A percentile compares a stretch with the other conserved stretches of the same genome.
Conservation (phyloP, 805 yeast genomes). For the Komagataella mondaviorum region DNA sequence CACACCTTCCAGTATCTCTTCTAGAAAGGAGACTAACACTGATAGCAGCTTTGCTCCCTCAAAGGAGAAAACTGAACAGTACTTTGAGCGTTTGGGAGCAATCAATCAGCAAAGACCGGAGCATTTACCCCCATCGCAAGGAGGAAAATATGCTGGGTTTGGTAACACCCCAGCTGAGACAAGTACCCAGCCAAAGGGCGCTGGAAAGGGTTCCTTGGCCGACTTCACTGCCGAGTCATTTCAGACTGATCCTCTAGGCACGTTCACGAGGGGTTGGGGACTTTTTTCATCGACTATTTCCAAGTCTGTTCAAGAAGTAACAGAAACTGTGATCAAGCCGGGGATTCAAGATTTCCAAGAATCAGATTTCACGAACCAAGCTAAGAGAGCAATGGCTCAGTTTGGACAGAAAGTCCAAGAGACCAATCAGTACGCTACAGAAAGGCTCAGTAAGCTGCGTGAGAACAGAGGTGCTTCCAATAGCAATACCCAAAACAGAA, state of each 20-base stretch:
- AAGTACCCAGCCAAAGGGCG: conserved; percentile 6
- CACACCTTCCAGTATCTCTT: conserved; percentile 2
- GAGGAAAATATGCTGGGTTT: conserved; percentile 87
- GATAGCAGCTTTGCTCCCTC: not conserved
- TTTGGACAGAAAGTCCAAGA: conserved; percentile 92
- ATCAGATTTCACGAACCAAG: conserved; percentile 69
- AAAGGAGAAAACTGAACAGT: conserved; percentile 61
- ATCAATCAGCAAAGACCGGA: conserved; percentile 63
- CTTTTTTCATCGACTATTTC: conserved; percentile 76
- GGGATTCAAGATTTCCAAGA: conserved; percentile 68
- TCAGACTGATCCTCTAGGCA: conserved; percentile 81
- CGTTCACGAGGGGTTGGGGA: conserved; percentile 89
- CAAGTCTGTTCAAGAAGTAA: conserved; percentile 74
- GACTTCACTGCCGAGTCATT: conserved; percentile 53
- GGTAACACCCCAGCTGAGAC: conserved; percentile 60
- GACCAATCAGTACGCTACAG: conserved; percentile 39
- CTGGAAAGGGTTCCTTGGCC: conserved; percentile 23
- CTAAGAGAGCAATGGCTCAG: conserved; percentile 89
- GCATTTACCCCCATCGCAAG: conserved; percentile 80
- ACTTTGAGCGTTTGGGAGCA: conserved; percentile 69
- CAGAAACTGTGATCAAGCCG: conserved; percentile 86
- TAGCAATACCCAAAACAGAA: not conserved
- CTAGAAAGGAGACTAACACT: conserved; percentile 6
- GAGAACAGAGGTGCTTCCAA: not conserved
- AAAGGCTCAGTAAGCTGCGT: not conserved